Evolutionary conservation across 352 stramenopile genomes (phyloP).

Genomic region (Pythium phragmiticola): DNA sequence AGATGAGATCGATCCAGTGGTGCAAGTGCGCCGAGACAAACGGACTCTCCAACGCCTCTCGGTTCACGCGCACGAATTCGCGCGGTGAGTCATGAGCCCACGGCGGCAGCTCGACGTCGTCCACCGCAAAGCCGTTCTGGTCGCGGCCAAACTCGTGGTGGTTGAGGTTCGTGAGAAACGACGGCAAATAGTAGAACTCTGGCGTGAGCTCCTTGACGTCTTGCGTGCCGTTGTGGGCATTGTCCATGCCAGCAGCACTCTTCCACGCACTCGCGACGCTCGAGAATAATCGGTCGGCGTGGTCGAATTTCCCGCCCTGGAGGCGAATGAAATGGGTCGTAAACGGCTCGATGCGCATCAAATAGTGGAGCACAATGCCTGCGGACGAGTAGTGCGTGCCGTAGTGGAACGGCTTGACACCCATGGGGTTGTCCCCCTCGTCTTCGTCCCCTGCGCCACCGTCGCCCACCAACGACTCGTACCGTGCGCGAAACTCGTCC

Average conservation of each 20-base stretch:
- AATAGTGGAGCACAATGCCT: constrained; percentile 97
- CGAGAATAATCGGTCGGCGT: constrained; percentile 96
- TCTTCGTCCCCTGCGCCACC: constrained; percentile 6
- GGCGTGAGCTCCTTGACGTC: constrained; percentile 99
- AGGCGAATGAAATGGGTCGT: constrained; percentile 92
- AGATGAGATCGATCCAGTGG: constrained; percentile 99
- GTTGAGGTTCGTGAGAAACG: constrained; percentile 97
- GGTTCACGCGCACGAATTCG: constrained; percentile 95
- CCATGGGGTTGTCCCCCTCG: constrained; percentile 42
- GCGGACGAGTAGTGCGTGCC: constrained; percentile 91
- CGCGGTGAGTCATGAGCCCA: constrained; percentile 92
- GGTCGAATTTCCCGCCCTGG: constrained; percentile 97
- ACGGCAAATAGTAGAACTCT: constrained; percentile 96
- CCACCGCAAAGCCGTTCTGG: constrained; percentile 80
- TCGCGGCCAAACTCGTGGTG: constrained; percentile 92
- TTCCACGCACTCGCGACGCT: constrained; percentile 94
- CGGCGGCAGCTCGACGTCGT: constrained; percentile 91
- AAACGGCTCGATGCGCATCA: constrained; percentile 97
- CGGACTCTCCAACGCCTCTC: constrained; percentile 94
- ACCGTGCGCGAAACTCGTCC: constrained; percentile 70
- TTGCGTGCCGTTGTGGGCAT: constrained; percentile 76
- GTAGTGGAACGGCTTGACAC: constrained; percentile 91
- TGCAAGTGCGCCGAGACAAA: constrained; percentile 95
- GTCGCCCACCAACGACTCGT: constrained; percentile 53
- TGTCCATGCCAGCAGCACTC: constrained; percentile 59